A percentile compares a stretch with the other conserved stretches of the same genome.
Conservation (phyloP, 192 early-diverging fungal species). For the Coemansia sp. region DNA sequence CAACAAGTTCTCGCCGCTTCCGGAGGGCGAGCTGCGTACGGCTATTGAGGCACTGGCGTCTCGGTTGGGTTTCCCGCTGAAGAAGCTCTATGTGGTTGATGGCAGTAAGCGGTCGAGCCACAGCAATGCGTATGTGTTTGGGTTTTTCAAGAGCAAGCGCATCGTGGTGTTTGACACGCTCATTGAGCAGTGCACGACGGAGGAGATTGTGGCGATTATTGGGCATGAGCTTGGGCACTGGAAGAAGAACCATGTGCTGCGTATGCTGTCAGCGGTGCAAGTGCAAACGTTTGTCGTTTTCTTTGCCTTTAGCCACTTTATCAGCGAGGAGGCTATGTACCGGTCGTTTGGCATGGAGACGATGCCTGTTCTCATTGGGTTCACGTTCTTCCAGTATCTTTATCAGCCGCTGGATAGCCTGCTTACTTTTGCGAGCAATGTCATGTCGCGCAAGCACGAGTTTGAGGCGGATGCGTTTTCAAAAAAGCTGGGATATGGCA, state of each 20-base stretch:
- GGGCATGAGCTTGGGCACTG: conserved; percentile 98
- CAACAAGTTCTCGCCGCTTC: conserved; percentile 89
- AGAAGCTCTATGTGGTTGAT: conserved; percentile 94
- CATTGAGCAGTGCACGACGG: conserved; percentile 73
- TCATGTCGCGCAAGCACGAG: conserved; percentile 82
- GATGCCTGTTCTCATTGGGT: conserved; percentile 82
- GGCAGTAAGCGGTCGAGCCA: conserved; percentile 88
- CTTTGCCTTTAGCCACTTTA: conserved; percentile 74
- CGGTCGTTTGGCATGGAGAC: conserved; percentile 79
- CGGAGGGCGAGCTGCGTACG: conserved; percentile 73
- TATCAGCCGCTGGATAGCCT: conserved; percentile 78
- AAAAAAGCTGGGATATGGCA: conserved; percentile 76
- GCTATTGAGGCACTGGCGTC: conserved; percentile 81
- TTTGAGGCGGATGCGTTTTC: conserved; percentile 93
- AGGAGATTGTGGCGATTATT: conserved; percentile 92
- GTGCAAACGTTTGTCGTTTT: conserved; percentile 73
- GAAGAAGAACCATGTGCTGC: conserved; percentile 80
- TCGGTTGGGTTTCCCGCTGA: conserved; percentile 84
- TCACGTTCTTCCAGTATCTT: conserved; percentile 85
- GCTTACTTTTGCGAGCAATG: conserved; percentile 72
- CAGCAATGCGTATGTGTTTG: conserved; percentile 96
- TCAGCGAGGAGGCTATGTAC: conserved; percentile 76
- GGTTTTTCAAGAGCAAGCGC: conserved; percentile 94
- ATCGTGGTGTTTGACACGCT: conserved; percentile 96
- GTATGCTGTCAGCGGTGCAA: conserved; percentile 70